Evolutionary conservation across 768 basidiomycete genomes (phyloP).

Genomic region (Kwoniella botswanensis): DNA sequence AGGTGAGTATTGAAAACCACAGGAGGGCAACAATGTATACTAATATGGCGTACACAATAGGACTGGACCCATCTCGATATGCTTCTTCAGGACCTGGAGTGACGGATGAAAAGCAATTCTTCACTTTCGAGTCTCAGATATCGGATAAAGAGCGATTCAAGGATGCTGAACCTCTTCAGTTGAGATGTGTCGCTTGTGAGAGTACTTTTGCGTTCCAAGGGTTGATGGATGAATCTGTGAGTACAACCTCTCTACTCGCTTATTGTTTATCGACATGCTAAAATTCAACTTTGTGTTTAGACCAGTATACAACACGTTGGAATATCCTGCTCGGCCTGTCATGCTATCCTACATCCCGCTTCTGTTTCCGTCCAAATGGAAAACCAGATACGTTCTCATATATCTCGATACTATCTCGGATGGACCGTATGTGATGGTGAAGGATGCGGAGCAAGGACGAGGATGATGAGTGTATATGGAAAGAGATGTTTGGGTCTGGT

Average conservation of each 20-base stretch:
- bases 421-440: slow-evolving; percentile 87
- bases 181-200: slow-evolving; percentile 79
- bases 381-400: slow-evolving; percentile 75
- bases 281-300: slow-evolving; percentile 59
- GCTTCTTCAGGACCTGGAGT: slow-evolving; percentile 37
- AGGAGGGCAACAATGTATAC: too few relatives aligned
- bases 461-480: slow-evolving; percentile 93
- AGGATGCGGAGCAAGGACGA: slow-evolving; percentile 80
- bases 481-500: slow-evolving; percentile 70
- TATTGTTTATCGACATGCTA: not conserved
- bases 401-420: slow-evolving; percentile 82
- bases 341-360: slow-evolving; percentile 62
- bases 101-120: slow-evolving; percentile 70
- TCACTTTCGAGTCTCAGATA: slow-evolving; percentile 83
- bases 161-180: slow-evolving; percentile 70
- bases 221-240: slow-evolving; percentile 55
- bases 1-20: slow-evolving; percentile 63
- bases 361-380: slow-evolving; percentile 86
- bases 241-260: slow-evolving; percentile 10
- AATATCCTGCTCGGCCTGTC: slow-evolving; percentile 73
- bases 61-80: slow-evolving; percentile 58
- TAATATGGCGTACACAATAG: slow-evolving; percentile 13
- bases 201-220: slow-evolving; percentile 59
- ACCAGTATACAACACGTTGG: slow-evolving; percentile 71
- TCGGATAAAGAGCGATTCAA: slow-evolving; percentile 86